A percentile compares a stretch with the other conserved stretches of the same genome.
phyloP scores from a whole-genome alignment of 441 rosid genomes.

The Corymbia citriodora region DNA sequence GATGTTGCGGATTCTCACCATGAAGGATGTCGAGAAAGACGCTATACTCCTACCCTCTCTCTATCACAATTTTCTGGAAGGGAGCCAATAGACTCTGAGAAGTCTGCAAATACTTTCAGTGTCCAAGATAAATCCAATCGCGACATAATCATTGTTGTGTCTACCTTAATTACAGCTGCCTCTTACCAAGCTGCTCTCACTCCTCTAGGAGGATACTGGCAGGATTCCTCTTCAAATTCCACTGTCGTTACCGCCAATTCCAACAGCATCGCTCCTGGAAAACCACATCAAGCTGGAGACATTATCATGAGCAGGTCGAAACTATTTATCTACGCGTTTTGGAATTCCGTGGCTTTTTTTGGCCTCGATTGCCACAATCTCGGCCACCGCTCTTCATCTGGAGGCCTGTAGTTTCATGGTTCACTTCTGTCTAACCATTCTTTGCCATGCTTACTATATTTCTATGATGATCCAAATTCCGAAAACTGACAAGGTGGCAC shows the following conservation, averaged over 20 bases:
- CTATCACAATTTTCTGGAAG: neutral
- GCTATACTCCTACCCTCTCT: neutral
- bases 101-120: accelerated
- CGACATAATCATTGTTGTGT: neutral
- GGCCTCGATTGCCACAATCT: neutral
- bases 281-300: neutral
- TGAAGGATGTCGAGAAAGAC: neutral
- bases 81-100: neutral
- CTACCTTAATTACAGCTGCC: neutral
- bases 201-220: neutral
- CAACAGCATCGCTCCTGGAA: neutral
- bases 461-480: neutral
- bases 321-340: accelerated
- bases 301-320: neutral
- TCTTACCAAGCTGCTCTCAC: neutral
- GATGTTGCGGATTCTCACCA: neutral
- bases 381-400: neutral
- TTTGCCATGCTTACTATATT: accelerated
- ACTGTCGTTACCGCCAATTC: neutral
- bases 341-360: accelerated
- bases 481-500: accelerated
- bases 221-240: neutral
- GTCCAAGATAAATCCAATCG: accelerated
- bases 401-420: accelerated
- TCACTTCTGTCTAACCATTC: accelerated